Evolutionary conservation across 805 yeast genomes (phyloP).

Genomic region (Saturnispora saitoi): DNA sequence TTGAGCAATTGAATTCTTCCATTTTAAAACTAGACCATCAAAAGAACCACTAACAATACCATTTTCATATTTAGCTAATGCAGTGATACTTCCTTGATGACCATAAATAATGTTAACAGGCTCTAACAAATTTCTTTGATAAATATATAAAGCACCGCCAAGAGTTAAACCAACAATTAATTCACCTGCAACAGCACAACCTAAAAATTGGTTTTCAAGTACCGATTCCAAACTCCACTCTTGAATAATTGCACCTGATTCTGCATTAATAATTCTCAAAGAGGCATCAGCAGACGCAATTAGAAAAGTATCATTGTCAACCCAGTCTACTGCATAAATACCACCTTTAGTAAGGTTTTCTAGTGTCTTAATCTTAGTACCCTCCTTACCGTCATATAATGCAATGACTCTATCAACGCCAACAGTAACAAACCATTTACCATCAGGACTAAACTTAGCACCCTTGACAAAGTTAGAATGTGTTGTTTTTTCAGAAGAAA

Average conservation of each 20-base stretch:
- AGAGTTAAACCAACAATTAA: conserved; percentile 57
- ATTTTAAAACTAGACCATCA: conserved; percentile 65
- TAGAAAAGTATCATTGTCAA: conserved; percentile 50
- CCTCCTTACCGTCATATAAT: conserved; percentile 80
- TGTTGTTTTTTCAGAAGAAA: conserved; percentile 57
- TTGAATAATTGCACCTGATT: conserved; percentile 32
- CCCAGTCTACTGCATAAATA: conserved; percentile 71
- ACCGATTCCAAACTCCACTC: conserved; percentile 43
- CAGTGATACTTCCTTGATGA: conserved; percentile 77
- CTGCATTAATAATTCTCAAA: conserved; percentile 56
- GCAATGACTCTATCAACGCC: conserved; percentile 77
- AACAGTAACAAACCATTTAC: conserved; percentile 63
- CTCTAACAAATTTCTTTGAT: conserved; percentile 31
- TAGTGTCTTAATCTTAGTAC: conserved; percentile 54
- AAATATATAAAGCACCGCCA: conserved; percentile 63
- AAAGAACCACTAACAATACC: conserved; percentile 57
- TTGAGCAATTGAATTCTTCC: conserved; percentile 39
- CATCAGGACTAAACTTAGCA: conserved; percentile 76
- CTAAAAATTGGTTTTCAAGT: conserved; percentile 67
- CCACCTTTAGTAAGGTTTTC: conserved; percentile 62
- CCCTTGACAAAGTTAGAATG: conserved; percentile 77
- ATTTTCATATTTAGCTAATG: conserved; percentile 31
- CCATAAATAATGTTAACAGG: conserved; percentile 48
- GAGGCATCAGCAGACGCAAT: conserved; percentile 81
- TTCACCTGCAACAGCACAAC: conserved; percentile 52